Evolutionary conservation across 75 land plant species (phyloP), one percentile per base, ranked within the genome.

Genomic region (Selaginella moellendorffii): DNA sequence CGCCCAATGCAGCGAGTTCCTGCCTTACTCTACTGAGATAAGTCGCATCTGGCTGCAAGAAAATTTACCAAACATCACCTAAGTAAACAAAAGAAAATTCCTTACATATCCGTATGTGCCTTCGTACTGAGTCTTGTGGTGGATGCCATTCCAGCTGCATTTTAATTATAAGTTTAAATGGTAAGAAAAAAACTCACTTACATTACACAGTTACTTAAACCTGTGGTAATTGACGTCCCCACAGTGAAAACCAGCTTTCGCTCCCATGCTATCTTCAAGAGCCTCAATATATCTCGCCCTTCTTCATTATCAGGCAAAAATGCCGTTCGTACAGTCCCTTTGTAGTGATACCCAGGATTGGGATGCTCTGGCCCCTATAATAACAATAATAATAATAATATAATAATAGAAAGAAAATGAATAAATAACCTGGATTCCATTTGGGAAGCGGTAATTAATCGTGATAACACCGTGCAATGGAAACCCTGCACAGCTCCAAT

Each of bases 71-170:
- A 51, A 17, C 2, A 66, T n/a, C n/a, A n/a, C n/a, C n/a, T 2
- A n/a, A 63, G 31, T 25, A 61, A 69, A 26, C 19, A 18, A 24
- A 8, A 52, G 65, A 18, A 27, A 24, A 20, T 25, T 27, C 0
- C 77, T 75, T 65, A 75, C 77, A 65, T 75, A 75, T 27, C 77
- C 77, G 30, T 51, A 71, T 71, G 46, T 73, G 63, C 28, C 77
- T 67, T 56, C 77, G 30, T 26, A 70, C 19, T 29, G 31, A 19
- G 77, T 75, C 70, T 75, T 75, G 24, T 75, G 77, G 61, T 75
- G 77, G 24, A 75, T 73, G 22, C 77, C 77, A 64, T n/a, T 68
- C 77, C 77, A 75, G n/a, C 77, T 75, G 54, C 31, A 65, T 0
- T 61, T n/a, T n/a, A n/a, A n/a, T n/a, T n/a, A n/a, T n/a, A n/a